Conservation (phyloP, 495 filamentous ascomycete species). For the Sphaerosporella brunnea region DNA sequence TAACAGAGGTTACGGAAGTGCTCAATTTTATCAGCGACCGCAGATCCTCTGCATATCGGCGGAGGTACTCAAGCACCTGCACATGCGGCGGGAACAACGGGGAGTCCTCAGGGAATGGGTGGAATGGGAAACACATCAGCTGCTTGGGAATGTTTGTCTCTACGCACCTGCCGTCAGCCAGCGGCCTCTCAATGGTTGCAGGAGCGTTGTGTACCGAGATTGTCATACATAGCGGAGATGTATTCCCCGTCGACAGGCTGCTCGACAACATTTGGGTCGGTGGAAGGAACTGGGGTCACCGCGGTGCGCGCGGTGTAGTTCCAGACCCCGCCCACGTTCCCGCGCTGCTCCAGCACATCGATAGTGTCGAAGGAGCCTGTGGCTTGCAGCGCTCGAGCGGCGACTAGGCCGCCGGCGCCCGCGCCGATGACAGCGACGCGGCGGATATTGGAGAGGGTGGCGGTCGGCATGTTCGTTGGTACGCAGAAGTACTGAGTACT, state of each 20-base stretch:
- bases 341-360: slow-evolving; percentile 65
- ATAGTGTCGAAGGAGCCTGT: slow-evolving; percentile 54
- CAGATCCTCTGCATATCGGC: slow-evolving; percentile 51
- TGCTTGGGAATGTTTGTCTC: slow-evolving; percentile 72
- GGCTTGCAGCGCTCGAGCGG: slow-evolving; percentile 54
- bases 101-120: slow-evolving; percentile 39
- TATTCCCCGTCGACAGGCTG: slow-evolving; percentile 24
- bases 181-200: not conserved
- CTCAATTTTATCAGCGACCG: slow-evolving; percentile 37
- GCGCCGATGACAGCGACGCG: slow-evolving; percentile 52
- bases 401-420: slow-evolving; percentile 47
- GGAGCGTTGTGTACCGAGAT: slow-evolving; percentile 30
- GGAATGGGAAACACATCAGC: slow-evolving; percentile 66
- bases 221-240: slow-evolving; percentile 63
- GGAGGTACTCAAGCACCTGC: slow-evolving; percentile 52
- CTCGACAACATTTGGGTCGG: slow-evolving; percentile 21
- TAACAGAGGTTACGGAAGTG: slow-evolving; percentile 36
- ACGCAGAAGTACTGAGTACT: too few relatives aligned
- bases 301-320: slow-evolving; percentile 39
- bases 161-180: not conserved
- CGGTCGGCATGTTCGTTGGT: too few relatives aligned
- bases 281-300: slow-evolving; percentile 24
- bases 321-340: slow-evolving; percentile 64
- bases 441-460: slow-evolving; percentile 25
- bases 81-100: slow-evolving; percentile 58